Percentiles rank a stretch among this genome's conserved stretches.
Conservation (phyloP, 352 stramenopile species). For the Paralagenidium karlingii region DNA sequence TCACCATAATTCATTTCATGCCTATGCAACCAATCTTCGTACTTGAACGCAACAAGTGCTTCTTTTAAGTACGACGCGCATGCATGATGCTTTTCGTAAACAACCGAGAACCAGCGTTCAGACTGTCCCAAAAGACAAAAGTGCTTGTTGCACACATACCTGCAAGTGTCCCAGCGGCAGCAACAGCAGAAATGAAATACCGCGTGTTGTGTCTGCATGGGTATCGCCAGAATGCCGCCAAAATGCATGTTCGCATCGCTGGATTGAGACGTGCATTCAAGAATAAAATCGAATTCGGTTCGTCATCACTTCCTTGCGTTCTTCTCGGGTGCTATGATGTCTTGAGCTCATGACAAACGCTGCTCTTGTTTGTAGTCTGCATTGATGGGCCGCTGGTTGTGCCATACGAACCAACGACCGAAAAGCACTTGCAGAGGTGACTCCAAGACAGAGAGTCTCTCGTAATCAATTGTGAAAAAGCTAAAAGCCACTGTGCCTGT, state of each 20-base stretch:
- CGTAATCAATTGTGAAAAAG: background rate
- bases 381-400: slow-evolving; percentile 63
- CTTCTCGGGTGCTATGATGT: background rate
- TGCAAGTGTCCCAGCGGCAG: too few relatives aligned
- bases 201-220: slow-evolving; percentile 79
- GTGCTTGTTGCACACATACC: too few relatives aligned
- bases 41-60: too few relatives aligned
- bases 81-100: too few relatives aligned
- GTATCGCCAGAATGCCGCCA: slow-evolving; percentile 65
- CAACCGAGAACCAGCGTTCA: too few relatives aligned
- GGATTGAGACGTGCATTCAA: slow-evolving; percentile 62
- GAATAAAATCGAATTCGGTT: slow-evolving; percentile 71
- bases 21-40: too few relatives aligned
- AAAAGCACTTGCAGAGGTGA: slow-evolving; percentile 34
- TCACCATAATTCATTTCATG: too few relatives aligned
- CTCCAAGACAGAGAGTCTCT: background rate
- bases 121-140: too few relatives aligned
- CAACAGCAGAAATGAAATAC: slow-evolving; percentile 26
- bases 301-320: slow-evolving; percentile 1
- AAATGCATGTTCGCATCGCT: slow-evolving; percentile 58
- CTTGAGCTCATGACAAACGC: background rate
- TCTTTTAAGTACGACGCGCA: too few relatives aligned
- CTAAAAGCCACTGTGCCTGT: slow-evolving; percentile 3
- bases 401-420: slow-evolving; percentile 44
- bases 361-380: slow-evolving; percentile 27